Evolutionary conservation across 2,329 filamentous ascomycete genomes (phyloP).

Genomic region (Colletotrichum coccodes): DNA sequence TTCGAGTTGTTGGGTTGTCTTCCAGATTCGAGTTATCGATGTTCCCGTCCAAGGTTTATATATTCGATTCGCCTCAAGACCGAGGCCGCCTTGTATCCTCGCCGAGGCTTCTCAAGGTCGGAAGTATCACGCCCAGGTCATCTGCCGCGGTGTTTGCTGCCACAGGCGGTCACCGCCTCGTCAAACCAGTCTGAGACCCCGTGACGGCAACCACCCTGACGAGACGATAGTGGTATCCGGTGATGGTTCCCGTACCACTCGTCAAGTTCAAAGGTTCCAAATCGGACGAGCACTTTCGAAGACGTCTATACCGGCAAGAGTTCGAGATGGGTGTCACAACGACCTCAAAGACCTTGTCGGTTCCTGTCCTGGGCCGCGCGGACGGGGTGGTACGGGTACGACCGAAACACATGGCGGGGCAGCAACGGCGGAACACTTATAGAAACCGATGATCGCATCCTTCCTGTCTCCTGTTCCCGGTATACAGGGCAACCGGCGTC

Average conservation of each 20-base stretch:
- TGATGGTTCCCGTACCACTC: neutral
- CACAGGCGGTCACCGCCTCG: neutral
- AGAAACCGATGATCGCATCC: neutral
- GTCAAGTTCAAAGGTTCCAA: neutral
- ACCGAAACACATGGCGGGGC: conserved; percentile 1
- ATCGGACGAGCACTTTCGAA: neutral
- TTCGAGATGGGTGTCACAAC: neutral
- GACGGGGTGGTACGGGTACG: conserved; percentile 9
- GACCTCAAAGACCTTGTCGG: neutral
- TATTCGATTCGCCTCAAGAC: neutral
- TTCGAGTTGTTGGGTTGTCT: neutral
- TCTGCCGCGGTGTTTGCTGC: neutral
- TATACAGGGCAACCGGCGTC: conserved; percentile 15
- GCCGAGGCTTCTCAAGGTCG: no score
- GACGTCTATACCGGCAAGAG: neutral
- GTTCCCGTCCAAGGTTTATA: neutral
- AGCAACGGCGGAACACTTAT: conserved; percentile 9
- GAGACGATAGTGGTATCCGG: neutral
- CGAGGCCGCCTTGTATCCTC: neutral
- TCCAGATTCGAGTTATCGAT: no score
- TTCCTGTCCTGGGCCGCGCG: conserved; percentile 10
- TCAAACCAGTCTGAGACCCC: neutral
- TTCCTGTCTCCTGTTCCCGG: conserved; percentile 5
- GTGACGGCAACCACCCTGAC: neutral
- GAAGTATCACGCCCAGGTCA: neutral